Evolutionary conservation across 805 yeast genomes (phyloP).

Genomic region (Schizosaccharomyces japonicus): DNA sequence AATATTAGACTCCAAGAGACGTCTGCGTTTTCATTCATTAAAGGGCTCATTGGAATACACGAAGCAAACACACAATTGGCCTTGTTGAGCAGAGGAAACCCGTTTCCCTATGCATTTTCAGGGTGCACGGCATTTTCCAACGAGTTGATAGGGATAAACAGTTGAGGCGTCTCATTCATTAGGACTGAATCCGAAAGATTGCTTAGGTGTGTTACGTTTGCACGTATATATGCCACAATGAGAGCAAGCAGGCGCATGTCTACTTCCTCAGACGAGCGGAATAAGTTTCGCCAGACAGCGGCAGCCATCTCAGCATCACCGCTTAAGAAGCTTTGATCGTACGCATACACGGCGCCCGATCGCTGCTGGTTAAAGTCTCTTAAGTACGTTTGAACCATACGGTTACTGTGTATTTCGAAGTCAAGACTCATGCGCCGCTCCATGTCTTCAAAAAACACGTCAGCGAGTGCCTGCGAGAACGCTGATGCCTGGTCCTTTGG

Average conservation of each 20-base stretch:
- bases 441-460: conserved; percentile 71
- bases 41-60: too few species aligned
- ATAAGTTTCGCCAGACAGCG: conserved; percentile 49
- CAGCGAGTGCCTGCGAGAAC: conserved; percentile 79
- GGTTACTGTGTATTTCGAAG: conserved; percentile 56
- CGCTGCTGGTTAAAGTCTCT: conserved; percentile 78
- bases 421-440: conserved; percentile 69
- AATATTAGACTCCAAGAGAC: too few species aligned
- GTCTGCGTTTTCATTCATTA: too few species aligned
- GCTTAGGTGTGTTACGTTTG: conserved; percentile 22
- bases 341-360: conserved; percentile 68
- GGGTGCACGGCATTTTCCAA: too few species aligned
- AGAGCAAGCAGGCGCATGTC: conserved; percentile 19
- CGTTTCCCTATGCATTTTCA: too few species aligned
- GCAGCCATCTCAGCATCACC: conserved; percentile 24
- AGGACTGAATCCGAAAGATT: conserved; percentile 28
- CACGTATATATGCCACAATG: neutral
- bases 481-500: conserved; percentile 71
- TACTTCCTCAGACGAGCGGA: conserved; percentile 48
- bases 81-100: too few species aligned
- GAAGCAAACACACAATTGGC: too few species aligned
- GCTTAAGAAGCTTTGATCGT: conserved; percentile 57
- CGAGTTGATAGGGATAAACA: neutral
- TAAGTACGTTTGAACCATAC: conserved; percentile 63
- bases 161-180: neutral